phyloP scores from a whole-genome alignment of 129 eudicot species.

The Oenanthe sinensis region DNA sequence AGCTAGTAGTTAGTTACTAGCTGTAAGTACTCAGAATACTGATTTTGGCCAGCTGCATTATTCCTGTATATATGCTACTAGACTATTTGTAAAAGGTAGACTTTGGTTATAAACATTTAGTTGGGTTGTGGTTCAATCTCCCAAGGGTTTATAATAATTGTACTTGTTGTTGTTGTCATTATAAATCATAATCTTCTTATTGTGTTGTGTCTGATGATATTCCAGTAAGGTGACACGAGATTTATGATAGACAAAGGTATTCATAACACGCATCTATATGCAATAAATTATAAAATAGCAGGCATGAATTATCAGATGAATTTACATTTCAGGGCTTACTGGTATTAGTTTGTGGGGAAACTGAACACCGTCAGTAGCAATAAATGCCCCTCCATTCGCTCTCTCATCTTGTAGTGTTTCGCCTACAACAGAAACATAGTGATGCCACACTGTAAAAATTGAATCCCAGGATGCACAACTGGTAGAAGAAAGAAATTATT shows the following conservation, averaged over 20 bases:
- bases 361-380: constrained; percentile 81
- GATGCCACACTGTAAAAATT: background rate
- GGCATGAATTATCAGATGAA: background rate
- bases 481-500: constrained; percentile 4
- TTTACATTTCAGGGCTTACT: constrained; percentile 29
- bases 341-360: constrained; percentile 87
- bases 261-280: background rate
- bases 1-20: no score
- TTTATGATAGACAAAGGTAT: background rate
- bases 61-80: no score
- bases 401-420: constrained; percentile 97
- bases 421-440: constrained; percentile 36
- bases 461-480: background rate
- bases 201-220: background rate
- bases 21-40: no score
- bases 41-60: no score
- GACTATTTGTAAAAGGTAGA: no score
- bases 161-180: no score
- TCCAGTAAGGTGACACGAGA: background rate
- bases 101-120: no score
- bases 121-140: no score
- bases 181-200: no score
- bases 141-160: no score
- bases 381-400: constrained; percentile 84
- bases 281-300: background rate